Base-by-base conservation (phyloP, 2,329 filamentous ascomycete genomes). In the Apiospora malaysiana region DNA sequence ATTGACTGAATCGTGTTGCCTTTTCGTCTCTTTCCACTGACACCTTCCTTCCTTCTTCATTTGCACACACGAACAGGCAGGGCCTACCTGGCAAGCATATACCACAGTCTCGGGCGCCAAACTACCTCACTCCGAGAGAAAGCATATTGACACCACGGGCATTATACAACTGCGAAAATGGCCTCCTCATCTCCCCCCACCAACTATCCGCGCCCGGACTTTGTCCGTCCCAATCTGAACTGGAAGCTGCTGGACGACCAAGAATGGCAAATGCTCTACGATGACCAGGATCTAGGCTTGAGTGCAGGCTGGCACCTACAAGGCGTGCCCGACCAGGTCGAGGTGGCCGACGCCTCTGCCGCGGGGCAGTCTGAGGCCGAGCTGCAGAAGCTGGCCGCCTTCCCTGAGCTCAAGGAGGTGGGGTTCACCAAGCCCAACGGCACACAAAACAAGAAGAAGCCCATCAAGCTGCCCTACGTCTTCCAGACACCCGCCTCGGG, bases 401-500 rank as follows among this genome's bases (percentile, higher is more conserved):
- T 85, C 68, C 85, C 85, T 1, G 82, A 86, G 71, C 80, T 88
- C 40, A 81, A 86, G 65, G 80, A 85, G 69, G 82, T 84, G 70
- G 87, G 87, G 43, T 77, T 83, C 69, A 80, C 84, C 21, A 56
- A 76, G 1, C 76, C 75, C 16, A 72, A 77, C 16, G 73, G 75
- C 0, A 80, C 80, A 16, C 77, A 79, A 68, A 79, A 86, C 71
- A 75, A 78, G 16, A 88, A 87, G 76, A 83, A 83, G 37, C 82
- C 84, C 12, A 92, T 92, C 72, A 82, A 85, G 46, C 89, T 92
- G 0, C 90, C 90, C 0, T 93, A 87, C 73, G 90, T 89, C 1
- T 92, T 91, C 75, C 91, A 92, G 77, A 85, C 87, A 6, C 86
- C 86, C 0, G 90, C 90, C 0, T 92, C 90, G 0, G 89, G 89